Conservation (phyloP, 2,329 filamentous ascomycete species). For the Penicillium sp. region DNA sequence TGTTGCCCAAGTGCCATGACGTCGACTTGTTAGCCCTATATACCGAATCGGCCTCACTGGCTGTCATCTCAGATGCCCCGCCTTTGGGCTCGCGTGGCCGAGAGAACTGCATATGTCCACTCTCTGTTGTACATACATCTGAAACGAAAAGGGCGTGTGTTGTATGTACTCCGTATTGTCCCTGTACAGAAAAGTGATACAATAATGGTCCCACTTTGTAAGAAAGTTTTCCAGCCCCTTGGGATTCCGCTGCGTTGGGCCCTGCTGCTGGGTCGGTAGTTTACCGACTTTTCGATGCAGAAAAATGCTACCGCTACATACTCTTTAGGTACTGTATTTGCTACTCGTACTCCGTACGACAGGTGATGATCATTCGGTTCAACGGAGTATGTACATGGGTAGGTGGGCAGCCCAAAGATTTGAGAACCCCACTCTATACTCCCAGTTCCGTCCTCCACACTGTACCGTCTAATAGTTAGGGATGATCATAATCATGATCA, state of each 20-base stretch:
- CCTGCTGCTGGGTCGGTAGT: conserved; percentile 28
- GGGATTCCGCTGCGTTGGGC: conserved; percentile 23
- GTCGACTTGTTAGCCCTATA: conserved; percentile 11
- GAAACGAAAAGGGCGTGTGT: neutral
- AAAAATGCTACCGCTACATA: neutral
- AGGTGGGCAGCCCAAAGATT: neutral
- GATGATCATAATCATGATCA: too few relatives aligned
- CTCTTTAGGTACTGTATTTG: neutral
- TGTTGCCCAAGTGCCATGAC: conserved; percentile 24
- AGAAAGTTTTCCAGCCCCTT: conserved; percentile 26
- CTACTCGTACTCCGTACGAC: neutral
- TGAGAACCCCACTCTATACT: neutral
- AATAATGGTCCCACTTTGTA: conserved; percentile 25
- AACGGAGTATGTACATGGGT: neutral
- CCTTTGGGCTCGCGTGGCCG: conserved; percentile 25
- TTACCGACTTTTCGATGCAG: conserved; percentile 28
- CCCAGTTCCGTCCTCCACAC: neutral
- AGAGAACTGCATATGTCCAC: conserved; percentile 15
- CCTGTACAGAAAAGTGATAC: conserved; percentile 18
- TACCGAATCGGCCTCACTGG: conserved; percentile 9
- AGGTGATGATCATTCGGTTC: neutral
- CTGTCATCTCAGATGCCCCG: conserved; percentile 11
- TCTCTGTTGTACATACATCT: conserved; percentile 21
- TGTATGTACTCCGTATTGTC: conserved; percentile 11
- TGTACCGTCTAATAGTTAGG: too few relatives aligned